Evolutionary conservation across 2,329 filamentous ascomycete genomes (phyloP), one percentile per base, ranked within the genome.

Genomic region (Conoideocrella luteorostrata): DNA sequence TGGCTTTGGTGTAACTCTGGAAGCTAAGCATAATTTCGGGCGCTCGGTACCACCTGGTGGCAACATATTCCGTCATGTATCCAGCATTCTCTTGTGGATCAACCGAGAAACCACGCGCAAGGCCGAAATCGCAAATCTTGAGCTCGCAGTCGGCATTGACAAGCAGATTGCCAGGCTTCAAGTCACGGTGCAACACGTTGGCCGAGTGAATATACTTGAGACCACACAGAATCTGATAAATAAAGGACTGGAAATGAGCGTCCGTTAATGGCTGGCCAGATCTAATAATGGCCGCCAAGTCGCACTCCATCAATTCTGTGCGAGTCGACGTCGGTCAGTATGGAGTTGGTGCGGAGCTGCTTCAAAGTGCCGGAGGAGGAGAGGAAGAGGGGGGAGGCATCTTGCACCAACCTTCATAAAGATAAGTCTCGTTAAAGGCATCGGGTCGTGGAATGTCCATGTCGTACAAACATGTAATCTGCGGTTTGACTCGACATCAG

Each of bases 1-100:
- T 98, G 56, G 93, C 93, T 88, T 98, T 98, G 59, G 93, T 98
- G 69, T 98, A 98, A 72, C 89, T 96, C 69, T 97, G 91, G 80
- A 98, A 98, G 73, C 89, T 96, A 66, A 98, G 73, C 93, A 98
- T 98, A 57, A 98, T 98, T 68, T 98, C 93, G 5, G 93, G 93
- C 4, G 93, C 93, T 69, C 77, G 75, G 59, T 81, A 98, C 93
- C 93, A 98, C 71, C 93, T 80, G 41, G 93, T 98, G 40, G 93
- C 93, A 44, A 98, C 93, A 60, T 98, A 98, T 69, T 98, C 93
- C 10, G 93, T 98, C 93, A 98, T 97, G 69, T 97, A 98, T 18
- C 93, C 93, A 15, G 93, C 93, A 63, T 97, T 97, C 70, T 98
- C 91, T 66, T 98, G 88, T 1, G 93, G 93, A 55, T 97, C 91